Evolutionary conservation across 73 alveolate genomes (phyloP).

Genomic region (Diophrys appendiculata): DNA sequence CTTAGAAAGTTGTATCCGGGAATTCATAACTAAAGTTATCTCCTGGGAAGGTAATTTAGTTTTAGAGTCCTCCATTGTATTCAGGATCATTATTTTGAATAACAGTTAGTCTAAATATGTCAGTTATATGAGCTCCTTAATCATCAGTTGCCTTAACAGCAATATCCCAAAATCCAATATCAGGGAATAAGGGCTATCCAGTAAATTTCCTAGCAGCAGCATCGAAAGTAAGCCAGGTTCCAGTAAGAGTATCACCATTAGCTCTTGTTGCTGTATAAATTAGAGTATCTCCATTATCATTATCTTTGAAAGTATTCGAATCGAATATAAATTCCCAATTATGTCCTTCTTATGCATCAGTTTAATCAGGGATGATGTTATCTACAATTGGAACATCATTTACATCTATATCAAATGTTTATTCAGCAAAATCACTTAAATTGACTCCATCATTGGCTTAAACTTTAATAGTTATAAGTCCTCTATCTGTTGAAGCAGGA

Average conservation of each 20-base stretch:
- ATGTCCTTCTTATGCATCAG: neutral
- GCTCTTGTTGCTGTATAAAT: neutral
- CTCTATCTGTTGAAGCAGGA: conserved; percentile 3
- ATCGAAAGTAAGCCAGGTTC: conserved; percentile 1
- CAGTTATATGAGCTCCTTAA: neutral
- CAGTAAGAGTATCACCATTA: neutral
- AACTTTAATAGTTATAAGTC: neutral
- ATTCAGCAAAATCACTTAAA: neutral
- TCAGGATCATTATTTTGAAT: neutral
- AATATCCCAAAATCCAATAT: neutral
- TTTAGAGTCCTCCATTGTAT: neutral
- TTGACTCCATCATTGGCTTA: conserved; percentile 8
- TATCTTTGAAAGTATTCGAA: neutral
- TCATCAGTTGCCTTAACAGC: conserved; percentile 3
- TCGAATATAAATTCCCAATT: neutral
- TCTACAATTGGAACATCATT: neutral
- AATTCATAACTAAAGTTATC: neutral
- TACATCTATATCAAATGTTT: neutral
- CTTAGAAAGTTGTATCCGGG: neutral
- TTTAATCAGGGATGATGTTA: neutral
- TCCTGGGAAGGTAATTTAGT: neutral
- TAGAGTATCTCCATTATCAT: conserved; percentile 4
- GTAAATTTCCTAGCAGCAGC: neutral
- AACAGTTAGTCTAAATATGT: neutral
- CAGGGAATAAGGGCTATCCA: neutral